Conservation (phyloP, 139 green algal genomes). For the Protoeuglena noctilucae region DNA sequence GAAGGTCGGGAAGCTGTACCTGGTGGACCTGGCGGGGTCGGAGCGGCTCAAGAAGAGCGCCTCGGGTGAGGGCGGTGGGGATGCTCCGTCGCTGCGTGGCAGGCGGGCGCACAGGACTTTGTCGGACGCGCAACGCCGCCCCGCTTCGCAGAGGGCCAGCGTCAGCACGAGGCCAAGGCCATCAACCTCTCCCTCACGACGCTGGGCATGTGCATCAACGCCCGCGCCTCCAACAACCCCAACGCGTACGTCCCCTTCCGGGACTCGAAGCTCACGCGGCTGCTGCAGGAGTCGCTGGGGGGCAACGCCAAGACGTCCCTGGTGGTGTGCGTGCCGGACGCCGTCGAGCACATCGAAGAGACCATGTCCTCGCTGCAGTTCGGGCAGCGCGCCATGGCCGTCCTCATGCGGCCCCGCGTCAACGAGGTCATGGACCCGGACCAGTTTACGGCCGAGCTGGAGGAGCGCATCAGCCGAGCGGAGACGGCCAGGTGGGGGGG, state of each 20-base stretch:
- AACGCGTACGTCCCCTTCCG: slow-evolving; percentile 45
- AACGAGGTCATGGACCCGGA: neutral
- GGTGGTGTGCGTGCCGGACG: slow-evolving; percentile 7
- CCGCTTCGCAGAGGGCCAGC: neutral
- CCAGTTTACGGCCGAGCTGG: too few relatives aligned
- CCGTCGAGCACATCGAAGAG: slow-evolving; percentile 48
- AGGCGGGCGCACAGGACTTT: too few relatives aligned
- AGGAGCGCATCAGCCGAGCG: too few relatives aligned
- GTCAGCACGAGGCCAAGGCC: slow-evolving; percentile 31
- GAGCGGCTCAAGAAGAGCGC: slow-evolving; percentile 15
- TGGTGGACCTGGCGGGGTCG: slow-evolving; percentile 12
- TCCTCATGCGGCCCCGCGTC: slow-evolving; percentile 22
- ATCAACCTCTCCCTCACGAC: slow-evolving; percentile 63
- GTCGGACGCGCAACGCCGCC: too few relatives aligned
- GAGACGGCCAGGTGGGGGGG: too few relatives aligned
- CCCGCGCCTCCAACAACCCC: slow-evolving; percentile 10
- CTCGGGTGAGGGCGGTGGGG: too few relatives aligned
- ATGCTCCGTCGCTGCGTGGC: too few relatives aligned
- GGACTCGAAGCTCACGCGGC: slow-evolving; percentile 65
- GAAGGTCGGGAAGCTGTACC: slow-evolving; percentile 9
- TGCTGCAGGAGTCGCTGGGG: slow-evolving; percentile 28
- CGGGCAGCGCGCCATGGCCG: slow-evolving; percentile 52
- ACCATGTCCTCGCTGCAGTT: slow-evolving; percentile 62
- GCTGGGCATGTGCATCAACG: slow-evolving; percentile 26
- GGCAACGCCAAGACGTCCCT: slow-evolving; percentile 32